Percentiles rank a stretch among this genome's conserved stretches.
Conservation (phyloP, 139 green algal genomes). For the Deuterostichococcus epilithicus region DNA sequence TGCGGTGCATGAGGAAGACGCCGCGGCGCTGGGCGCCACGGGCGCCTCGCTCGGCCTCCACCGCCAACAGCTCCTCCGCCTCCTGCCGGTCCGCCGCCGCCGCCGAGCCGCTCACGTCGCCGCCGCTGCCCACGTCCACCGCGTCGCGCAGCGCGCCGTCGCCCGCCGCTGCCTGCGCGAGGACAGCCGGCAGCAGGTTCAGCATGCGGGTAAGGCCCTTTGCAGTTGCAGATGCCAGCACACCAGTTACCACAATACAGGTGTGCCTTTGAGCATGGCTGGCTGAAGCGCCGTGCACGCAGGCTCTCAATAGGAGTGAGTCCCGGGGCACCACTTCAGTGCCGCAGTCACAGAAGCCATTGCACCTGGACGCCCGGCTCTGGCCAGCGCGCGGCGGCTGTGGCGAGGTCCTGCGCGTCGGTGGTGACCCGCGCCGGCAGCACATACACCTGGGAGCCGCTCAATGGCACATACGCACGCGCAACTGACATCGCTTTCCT, state of each 20-base stretch:
- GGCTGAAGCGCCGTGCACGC: too few species aligned
- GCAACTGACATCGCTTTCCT: not conserved
- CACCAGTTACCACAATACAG: too few species aligned
- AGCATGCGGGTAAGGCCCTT: too few species aligned
- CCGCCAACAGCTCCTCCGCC: not conserved
- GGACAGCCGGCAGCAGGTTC: too few species aligned
- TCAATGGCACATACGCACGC: not conserved
- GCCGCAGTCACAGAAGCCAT: not conserved
- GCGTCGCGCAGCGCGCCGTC: not conserved
- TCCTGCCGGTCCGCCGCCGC: not conserved
- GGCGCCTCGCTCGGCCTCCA: not conserved
- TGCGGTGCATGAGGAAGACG: constrained; percentile 1
- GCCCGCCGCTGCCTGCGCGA: not conserved
- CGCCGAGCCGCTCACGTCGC: not conserved
- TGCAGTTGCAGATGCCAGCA: too few species aligned
- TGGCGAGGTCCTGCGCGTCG: not conserved
- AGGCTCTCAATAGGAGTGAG: too few species aligned
- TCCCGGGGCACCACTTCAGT: too few species aligned
- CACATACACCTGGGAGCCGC: not conserved
- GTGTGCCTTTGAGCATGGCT: too few species aligned
- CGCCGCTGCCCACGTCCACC: too few species aligned
- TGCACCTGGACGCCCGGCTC: not conserved
- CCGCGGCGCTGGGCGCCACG: not conserved
- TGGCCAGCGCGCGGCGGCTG: too few species aligned
- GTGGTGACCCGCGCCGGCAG: not conserved